Base-by-base conservation (phyloP, 495 filamentous ascomycete species). In the Friedmanniomyces endolithicus region DNA sequence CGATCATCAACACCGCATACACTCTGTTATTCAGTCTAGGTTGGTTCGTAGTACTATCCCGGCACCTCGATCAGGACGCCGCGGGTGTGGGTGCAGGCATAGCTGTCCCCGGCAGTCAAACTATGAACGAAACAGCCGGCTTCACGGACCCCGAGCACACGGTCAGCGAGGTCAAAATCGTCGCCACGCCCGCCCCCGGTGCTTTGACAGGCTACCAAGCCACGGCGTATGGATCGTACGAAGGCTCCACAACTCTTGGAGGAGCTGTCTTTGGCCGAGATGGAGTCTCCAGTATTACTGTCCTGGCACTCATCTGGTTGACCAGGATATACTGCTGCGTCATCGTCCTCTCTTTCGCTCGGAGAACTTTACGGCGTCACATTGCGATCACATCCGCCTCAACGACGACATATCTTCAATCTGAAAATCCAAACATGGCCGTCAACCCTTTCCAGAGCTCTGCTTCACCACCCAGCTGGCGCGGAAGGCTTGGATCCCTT, bases 281-380 rank as follows among this genome's bases (percentile, higher is more conserved):
- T 58, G 83, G 78, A 63, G 78, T 88, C 51, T 78, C 82, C 45
- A 87, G 84, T 65, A 81, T 95, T 60, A 67, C 82, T 1, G 76
- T 90, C 47, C 84, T 94, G 56, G 74, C 76, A 6, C 61, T 75
- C 8, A 74, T 95, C 33, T 92, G 85, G 78, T 67, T 77, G 1
- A 64, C 94, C 12, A 74, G 89, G 23, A 54, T 83, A 12, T 95
- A 95, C 67, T 87, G 88, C 59, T 75, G 83, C 44, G 72, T 94
- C 23, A 76, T 95, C 40, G 77, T 94, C 66, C 77, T 90, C 63
- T 81, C 87, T 17, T 89, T 83, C 65, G 87, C 89, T 12, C 78
- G 88, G 48, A 73, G 79, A 53, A 78, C 85, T 11, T 68, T 95
- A 44, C 77, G 85, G 25, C 72, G 75, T 40, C 75, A 80, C 55